A percentile compares a stretch with the other conserved stretches of the same genome.
Conservation (phyloP, 108 stramenopile genomes). For the Skeletonema menzelii region DNA sequence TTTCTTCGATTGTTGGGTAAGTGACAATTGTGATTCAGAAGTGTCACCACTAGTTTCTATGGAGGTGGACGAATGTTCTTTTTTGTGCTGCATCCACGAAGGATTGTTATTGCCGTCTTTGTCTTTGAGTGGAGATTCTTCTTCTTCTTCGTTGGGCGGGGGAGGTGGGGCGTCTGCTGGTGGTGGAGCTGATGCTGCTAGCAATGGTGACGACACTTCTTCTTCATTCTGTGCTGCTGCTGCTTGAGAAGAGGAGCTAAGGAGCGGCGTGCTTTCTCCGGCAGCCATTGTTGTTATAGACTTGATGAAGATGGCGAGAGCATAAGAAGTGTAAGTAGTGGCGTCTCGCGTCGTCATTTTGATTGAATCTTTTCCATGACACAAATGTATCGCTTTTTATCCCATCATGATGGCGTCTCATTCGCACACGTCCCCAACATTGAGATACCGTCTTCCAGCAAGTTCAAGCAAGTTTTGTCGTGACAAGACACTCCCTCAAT, state of each 20-base stretch:
- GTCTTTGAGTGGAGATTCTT: background rate
- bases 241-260: background rate
- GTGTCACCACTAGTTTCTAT: background rate
- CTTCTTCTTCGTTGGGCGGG: background rate
- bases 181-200: conserved; percentile 4
- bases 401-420: no score
- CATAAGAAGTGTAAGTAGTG: no score
- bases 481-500: no score
- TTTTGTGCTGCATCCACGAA: background rate
- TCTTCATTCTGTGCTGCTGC: background rate
- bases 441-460: no score
- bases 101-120: background rate
- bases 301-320: no score
- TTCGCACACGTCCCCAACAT: no score
- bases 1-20: conserved; percentile 5
- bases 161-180: conserved; percentile 17
- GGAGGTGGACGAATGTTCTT: background rate
- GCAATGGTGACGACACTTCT: background rate
- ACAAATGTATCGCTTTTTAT: no score
- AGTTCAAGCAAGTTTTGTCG: no score
- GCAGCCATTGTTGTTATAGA: background rate
- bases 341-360: no score
- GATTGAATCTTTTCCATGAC: no score
- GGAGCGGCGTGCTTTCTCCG: background rate
- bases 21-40: background rate